Base-by-base conservation (phyloP, 108 stramenopile genomes). In the Fistulifera pelliculosa region DNA sequence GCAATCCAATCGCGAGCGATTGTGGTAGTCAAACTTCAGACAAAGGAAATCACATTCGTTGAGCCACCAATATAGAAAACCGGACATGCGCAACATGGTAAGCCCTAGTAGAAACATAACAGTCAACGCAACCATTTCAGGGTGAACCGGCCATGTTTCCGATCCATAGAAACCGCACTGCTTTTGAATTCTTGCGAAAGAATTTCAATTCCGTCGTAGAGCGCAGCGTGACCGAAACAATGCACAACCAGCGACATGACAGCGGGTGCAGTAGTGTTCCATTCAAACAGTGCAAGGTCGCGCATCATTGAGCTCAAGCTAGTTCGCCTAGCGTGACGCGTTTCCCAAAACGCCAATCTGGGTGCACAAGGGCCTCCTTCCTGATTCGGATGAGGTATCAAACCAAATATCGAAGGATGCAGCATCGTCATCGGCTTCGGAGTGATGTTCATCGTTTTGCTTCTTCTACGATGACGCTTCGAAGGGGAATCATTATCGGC, bases 21-120 rank as follows among this genome's bases (percentile, higher is more conserved):
- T 45, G 44, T 45, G 44, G 11, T 45, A 45, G 44, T 21, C 21
- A 45, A 45, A 45, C 44, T 45, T 45, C 7, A 45, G 19, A 21
- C 44, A 45, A 8, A 19, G 16, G 11, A 45, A 45, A 11, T 45
- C 44, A 11, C 6, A 8, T 11, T 17, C 16, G 21, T 45, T 45
- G 44, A 17, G 21, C 44, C 44, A 45, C 44, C 44, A 45, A 21
- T 45, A 45, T 6, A 45, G 11, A 11, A 19, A 45, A 11, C 44
- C 44, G 21, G 44, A 45, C 44, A 45, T 17, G 16, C 44, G 44
- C 11, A 45, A 6, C 44, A 45, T 5, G 3, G 44, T 45, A 45
- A 45, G 3, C 19, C 44, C 44, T 6, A 17, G 21, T 45, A 45
- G 3, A 19, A 45, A 21, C 44, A 45, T 19, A 11, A 17, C 11